Conservation (phyloP, 805 yeast genomes). For the Yarrowia porcina region DNA sequence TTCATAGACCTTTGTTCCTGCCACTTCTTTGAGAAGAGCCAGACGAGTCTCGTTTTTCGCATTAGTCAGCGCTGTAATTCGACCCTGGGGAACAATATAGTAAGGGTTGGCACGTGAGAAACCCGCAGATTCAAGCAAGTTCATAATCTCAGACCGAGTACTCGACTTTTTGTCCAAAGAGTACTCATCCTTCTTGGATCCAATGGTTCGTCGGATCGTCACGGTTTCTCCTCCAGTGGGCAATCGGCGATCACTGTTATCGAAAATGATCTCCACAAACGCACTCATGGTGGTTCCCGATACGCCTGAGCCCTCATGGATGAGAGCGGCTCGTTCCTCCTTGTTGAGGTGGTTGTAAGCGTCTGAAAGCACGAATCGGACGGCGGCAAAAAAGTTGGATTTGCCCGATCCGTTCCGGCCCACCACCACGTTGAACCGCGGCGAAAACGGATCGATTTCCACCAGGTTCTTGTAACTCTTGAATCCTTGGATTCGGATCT, state of each 20-base stretch:
- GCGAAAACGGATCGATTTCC: conserved; percentile 69
- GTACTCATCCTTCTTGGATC: conserved; percentile 89
- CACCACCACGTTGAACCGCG: conserved; percentile 76
- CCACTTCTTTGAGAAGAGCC: conserved; percentile 78
- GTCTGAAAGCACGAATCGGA: conserved; percentile 86
- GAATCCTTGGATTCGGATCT: conserved; percentile 82
- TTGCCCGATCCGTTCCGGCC: conserved; percentile 98
- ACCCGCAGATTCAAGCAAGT: conserved; percentile 85
- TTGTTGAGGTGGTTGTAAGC: conserved; percentile 79
- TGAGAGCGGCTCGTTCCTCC: conserved; percentile 80
- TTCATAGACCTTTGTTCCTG: conserved; percentile 93
- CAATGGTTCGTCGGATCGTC: conserved; percentile 79
- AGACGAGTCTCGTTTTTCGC: conserved; percentile 84
- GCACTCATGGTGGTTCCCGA: conserved; percentile 75
- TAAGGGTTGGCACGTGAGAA: conserved; percentile 87
- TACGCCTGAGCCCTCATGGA: conserved; percentile 76
- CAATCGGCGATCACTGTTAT: conserved; percentile 72
- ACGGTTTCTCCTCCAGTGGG: conserved; percentile 68
- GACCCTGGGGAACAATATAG: conserved; percentile 96
- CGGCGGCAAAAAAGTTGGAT: conserved; percentile 92
- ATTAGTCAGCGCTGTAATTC: conserved; percentile 81
- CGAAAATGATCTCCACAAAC: conserved; percentile 84
- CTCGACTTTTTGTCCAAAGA: conserved; percentile 77
- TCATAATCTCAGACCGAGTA: conserved; percentile 75
- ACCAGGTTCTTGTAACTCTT: conserved; percentile 88